Evolutionary conservation across 176 grass and related monocot species (phyloP), one percentile per base, ranked within the genome.

Genomic region (Aegilops speltoides): DNA sequence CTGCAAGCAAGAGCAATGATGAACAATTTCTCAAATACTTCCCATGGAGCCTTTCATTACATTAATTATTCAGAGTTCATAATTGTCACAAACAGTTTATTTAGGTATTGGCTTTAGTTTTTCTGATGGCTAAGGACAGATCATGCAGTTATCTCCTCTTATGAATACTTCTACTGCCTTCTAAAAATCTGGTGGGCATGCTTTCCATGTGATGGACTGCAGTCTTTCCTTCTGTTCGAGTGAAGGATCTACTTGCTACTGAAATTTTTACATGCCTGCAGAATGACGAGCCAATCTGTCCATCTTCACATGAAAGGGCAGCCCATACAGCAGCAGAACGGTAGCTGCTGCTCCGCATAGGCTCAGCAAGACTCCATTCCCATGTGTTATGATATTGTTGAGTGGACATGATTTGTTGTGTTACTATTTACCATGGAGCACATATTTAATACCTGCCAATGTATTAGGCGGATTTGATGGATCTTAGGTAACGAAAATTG

Each of bases 291-390:
- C 78, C 96, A 95, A 74, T 86, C 86, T 13, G 80, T 86, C 78
- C 91, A 92, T 13, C 83, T 86, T 74, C 86, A 92, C 81, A 87
- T 98, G 84, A 90, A 87, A 83, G 96, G 93, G 66, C 91, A 92
- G 83, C 91, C 22, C 36, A 37, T 37, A 37, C 36, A 37, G 1
- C 7, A 37, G 1, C 36, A 1, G 7, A 8, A 37, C 7, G 8
- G 36, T 7, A 37, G 36, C 36, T 37, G 36, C 7, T 37, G 6
- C 36, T 37, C 36, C 36, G 89, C 91, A n/a, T 90, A 84, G 34
- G 10, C 24, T 61, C 66, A 19, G 33, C 73, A 56, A 37, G 12
- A 38, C 23, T 9, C 37, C 25, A 16, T 34, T 69, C 32, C 45
- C 82, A 20, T 22, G 40, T 43, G 3, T 11, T 70, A 34, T 52